These are phyloP conservation scores for Penicillium sp. DNA, from an alignment of 2,329 filamentous ascomycete species.

Conservation along the genomic window DNA sequence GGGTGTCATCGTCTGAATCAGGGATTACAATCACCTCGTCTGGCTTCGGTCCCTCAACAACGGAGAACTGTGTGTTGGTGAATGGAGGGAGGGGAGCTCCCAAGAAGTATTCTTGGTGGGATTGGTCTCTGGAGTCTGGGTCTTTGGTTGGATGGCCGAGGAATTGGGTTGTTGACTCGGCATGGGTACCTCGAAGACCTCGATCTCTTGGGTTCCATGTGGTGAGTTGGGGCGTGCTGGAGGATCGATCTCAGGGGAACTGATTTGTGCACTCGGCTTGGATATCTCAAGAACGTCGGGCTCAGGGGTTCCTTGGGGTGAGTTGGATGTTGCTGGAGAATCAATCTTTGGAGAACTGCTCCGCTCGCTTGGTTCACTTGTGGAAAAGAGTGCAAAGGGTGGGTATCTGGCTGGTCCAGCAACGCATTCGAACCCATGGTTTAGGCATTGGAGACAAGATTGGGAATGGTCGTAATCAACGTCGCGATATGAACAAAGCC, in stretches of 20 bases:
- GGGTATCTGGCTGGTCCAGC: constrained; percentile 35
- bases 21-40: not conserved
- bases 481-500: constrained; percentile 37
- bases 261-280: not conserved
- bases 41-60: not conserved
- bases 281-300: not conserved
- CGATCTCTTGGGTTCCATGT: not conserved
- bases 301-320: not conserved
- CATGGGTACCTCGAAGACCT: constrained; percentile 7
- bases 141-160: not conserved
- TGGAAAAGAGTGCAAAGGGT: not conserved
- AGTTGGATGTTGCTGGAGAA: not conserved
- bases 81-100: not conserved
- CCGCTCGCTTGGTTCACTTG: not conserved
- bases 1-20: not conserved
- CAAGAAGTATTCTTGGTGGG: not conserved
- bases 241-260: not conserved
- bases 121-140: not conserved
- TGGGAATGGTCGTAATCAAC: constrained; percentile 24
- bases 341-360: not conserved
- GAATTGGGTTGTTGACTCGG: not conserved
- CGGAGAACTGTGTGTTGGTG: not conserved
- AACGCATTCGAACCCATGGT: constrained; percentile 32
- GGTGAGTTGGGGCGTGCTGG: not conserved
- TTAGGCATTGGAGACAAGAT: constrained; percentile 35